Base-by-base conservation (phyloP, 306 rosid species). In the Trifolium pratense region DNA sequence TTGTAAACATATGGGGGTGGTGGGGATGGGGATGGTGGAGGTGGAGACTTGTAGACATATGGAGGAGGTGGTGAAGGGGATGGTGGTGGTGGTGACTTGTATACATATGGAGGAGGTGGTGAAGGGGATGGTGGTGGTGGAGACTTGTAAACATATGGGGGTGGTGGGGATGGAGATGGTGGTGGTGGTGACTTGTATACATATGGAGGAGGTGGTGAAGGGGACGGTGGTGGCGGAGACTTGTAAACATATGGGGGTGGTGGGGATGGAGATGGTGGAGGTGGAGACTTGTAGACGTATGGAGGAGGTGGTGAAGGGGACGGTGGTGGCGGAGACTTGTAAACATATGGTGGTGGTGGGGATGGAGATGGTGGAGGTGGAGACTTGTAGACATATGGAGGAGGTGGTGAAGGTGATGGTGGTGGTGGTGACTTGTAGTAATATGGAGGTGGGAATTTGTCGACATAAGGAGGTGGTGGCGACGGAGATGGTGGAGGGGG, bases 41-140 rank as follows among this genome's bases (percentile, higher is more conserved):
- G 62, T 3, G 81, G 76, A 0, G 65, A 34, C 20, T 77, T 71
- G 0, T 62, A 72, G 0, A 72, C 1, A 3, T 51, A 53, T 1
- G 84, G 71, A 0, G 82, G 84, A 0, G 87, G 77, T 0, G 84
- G 84, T 0, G 86, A 74, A 0, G 74, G 69, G 0, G 70, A 57
- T 1, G 85, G 79, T 0, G 81, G 75, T 0, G 85, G 83, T 2
- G 81, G 75, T 0, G 71, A 46, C 43, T 69, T 78, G 1, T 51
- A 76, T 0, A 56, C 1, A 9, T 63, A 76, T 4, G 74, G 52
- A 5, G 68, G 75, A 0, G 78, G 81, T 0, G 81, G 81, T 1
- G 82, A 75, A 0, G 11, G 84, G 0, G 84, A 80, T 15, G 80
- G 75, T 0, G 73, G 59, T 1, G 65, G 69, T n/a, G 82, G 77